Base-by-base conservation (phyloP, 495 filamentous ascomycete species). In the Arthonia radiata region DNA sequence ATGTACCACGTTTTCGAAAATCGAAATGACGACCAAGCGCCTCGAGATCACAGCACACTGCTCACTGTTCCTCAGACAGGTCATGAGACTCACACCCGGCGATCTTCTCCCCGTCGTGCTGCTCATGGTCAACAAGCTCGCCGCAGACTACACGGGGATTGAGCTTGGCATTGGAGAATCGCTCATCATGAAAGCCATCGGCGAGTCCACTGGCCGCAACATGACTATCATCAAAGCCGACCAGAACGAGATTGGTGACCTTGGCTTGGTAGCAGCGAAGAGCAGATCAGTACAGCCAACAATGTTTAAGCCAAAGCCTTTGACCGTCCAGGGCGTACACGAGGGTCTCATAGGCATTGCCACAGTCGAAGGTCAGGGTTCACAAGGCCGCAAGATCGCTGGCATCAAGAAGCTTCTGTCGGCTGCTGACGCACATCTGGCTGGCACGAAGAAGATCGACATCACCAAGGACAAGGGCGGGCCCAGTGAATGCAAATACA, bases 161-260 rank as follows among this genome's bases (percentile, higher is more conserved):
- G 86, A 97, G 48, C 56, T 97, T 11, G 86, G 86, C 16, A 94
- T 97, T 41, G 86, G 86, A 23, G 86, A 97, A 52, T 91, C 80
- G 9, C 44, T 97, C 24, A 90, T 97, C 38, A 93, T 97, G 81
- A 97, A 93, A 40, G 76, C 86, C 10, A 91, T 97, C 40, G 80
- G 81, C 9, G 82, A 97, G 52, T 71, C 67, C 27, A 94, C 86
- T 2, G 86, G 86, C 4, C 71, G 89, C 29, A 86, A 71, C 41
- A 47, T 93, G 22, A 49, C 63, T 5, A 66, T 86, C 28, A 90
- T 94, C 47, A 93, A 92, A 44, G 59, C 67, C 21, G 86, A 97
- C 39, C 86, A 97, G 33, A 78, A 80, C 36, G 78, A 93, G 37
- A 89, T 93, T 42, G 86, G 86, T 14, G 86, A 97, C 46, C 56